Conservation (phyloP, 768 basidiomycete genomes). For the Lactarius indigo region DNA sequence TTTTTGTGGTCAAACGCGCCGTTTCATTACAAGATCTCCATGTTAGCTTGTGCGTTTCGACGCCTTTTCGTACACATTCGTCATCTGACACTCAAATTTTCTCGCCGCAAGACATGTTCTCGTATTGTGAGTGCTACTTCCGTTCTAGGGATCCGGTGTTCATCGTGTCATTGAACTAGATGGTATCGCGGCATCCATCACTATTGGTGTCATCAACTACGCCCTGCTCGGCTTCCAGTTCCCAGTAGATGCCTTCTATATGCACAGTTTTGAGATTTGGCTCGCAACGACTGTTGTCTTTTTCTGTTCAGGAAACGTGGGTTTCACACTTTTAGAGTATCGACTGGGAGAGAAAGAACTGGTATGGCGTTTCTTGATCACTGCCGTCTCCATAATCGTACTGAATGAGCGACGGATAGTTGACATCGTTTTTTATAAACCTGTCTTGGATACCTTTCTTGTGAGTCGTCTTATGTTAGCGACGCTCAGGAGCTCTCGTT, state of each 20-base stretch:
- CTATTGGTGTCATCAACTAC: constrained; percentile 70
- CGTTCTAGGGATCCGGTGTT: not conserved
- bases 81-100: not conserved
- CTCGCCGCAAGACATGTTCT: constrained; percentile 43
- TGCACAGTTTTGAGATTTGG: constrained; percentile 79
- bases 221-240: constrained; percentile 69
- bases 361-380: constrained; percentile 14
- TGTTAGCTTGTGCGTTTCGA: constrained; percentile 45
- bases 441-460: constrained; percentile 41
- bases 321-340: constrained; percentile 70
- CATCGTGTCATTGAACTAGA: constrained; percentile 25
- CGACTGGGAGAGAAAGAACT: constrained; percentile 49
- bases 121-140: constrained; percentile 40
- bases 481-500: not conserved
- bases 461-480: constrained; percentile 28
- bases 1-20: constrained; percentile 69
- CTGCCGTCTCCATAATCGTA: not conserved
- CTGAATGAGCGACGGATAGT: constrained; percentile 11
- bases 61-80: not conserved
- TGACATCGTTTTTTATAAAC: constrained; percentile 33
- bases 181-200: constrained; percentile 64
- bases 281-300: constrained; percentile 75
- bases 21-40: constrained; percentile 50
- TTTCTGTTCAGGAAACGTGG: constrained; percentile 68
- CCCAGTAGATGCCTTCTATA: constrained; percentile 70